A percentile compares a stretch with the other conserved stretches of the same genome.
These are phyloP conservation scores for Paecilomyces sp. DNA, from an alignment of 2,329 filamentous ascomycete genomes.

Conservation along the genomic window DNA sequence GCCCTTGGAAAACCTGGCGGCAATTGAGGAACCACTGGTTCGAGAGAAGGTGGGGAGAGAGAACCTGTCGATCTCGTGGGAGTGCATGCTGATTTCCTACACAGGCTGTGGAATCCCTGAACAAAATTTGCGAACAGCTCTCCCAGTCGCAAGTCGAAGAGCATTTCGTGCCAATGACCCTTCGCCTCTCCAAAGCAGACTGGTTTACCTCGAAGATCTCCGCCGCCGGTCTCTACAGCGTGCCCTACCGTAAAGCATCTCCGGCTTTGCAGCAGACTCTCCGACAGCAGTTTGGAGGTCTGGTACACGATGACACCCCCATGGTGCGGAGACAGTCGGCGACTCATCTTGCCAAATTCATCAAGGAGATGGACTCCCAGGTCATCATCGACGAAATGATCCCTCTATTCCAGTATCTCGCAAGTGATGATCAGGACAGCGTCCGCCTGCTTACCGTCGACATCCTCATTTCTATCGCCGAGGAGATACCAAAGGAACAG, in stretches of 20 bases:
- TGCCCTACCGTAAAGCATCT: conserved; percentile 86
- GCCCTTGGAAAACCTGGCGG: conserved; percentile 93
- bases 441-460: conserved; percentile 93
- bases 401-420: conserved; percentile 93
- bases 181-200: conserved; percentile 96
- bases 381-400: conserved; percentile 99
- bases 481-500: conserved; percentile 96
- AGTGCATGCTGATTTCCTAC: conserved; percentile 1
- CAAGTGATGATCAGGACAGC: conserved; percentile 94
- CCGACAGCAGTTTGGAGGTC: conserved; percentile 80
- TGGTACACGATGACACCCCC: conserved; percentile 96
- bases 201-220: conserved; percentile 99
- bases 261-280: conserved; percentile 83
- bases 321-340: conserved; percentile 98
- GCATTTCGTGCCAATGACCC: conserved; percentile 90
- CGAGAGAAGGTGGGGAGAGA: conserved; percentile 74
- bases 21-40: conserved; percentile 96
- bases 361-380: conserved; percentile 88
- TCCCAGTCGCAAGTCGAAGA: conserved; percentile 92
- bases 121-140: conserved; percentile 95
- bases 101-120: conserved; percentile 95
- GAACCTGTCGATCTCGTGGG: conserved; percentile 3
- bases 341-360: conserved; percentile 93
- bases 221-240: conserved; percentile 88
- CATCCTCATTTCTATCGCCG: conserved; percentile 90